Conservation (phyloP, 306 rosid genomes). For the Quercus mongolica region DNA sequence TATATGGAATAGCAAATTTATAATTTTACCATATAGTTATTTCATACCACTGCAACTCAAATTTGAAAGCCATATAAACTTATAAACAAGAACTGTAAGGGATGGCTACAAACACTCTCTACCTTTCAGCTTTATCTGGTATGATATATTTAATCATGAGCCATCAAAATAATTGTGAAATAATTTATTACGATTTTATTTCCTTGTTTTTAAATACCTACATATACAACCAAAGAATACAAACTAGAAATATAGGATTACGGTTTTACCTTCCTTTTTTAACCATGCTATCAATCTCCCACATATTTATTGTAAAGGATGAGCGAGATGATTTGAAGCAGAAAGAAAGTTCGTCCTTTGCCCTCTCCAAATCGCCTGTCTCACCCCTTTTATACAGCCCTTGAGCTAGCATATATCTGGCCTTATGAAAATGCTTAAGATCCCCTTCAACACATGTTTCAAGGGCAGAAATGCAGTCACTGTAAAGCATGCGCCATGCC, state of each 20-base stretch:
- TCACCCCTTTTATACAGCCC: constrained; percentile 77
- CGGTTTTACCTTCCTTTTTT: constrained; percentile 84
- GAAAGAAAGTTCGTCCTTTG: constrained; percentile 93
- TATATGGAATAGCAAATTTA: neutral
- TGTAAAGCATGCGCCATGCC: constrained; percentile 78
- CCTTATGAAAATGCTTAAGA: constrained; percentile 97
- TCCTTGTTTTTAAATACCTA: neutral
- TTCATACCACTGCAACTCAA: neutral
- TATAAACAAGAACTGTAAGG: neutral
- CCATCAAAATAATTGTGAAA: neutral
- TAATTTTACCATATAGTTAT: neutral
- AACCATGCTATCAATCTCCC: constrained; percentile 96
- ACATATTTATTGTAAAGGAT: constrained; percentile 95
- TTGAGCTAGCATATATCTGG: constrained; percentile 93
- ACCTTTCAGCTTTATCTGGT: neutral
- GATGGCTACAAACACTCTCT: neutral
- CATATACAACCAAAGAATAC: neutral
- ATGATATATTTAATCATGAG: neutral
- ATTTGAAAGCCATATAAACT: neutral
- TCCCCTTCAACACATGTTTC: constrained; percentile 97
- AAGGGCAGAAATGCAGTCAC: constrained; percentile 84
- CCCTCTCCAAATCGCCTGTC: constrained; percentile 71
- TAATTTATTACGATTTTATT: neutral
- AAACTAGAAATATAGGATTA: constrained; percentile 12
- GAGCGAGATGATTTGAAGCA: constrained; percentile 98